Evolutionary conservation across 305 asterid species (phyloP).

Genomic region (Nicotiana rustica): DNA sequence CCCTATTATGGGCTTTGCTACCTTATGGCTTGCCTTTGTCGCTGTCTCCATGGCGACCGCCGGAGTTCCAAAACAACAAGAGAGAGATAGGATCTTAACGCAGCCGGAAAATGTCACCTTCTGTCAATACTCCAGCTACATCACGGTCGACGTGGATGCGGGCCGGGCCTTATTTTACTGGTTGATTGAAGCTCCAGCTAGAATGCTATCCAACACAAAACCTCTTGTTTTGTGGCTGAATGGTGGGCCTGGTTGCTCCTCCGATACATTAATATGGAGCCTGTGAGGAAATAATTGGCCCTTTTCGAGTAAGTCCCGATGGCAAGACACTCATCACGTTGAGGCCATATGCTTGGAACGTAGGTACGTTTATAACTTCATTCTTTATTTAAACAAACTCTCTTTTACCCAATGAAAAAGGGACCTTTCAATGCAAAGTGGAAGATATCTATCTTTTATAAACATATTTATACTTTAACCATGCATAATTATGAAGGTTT

Average conservation of each 20-base stretch:
- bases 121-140: slow-evolving; percentile 66
- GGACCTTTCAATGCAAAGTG: no score
- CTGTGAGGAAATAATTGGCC: slow-evolving; percentile 68
- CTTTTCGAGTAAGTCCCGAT: slow-evolving; percentile 59
- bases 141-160: slow-evolving; percentile 47
- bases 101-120: slow-evolving; percentile 53
- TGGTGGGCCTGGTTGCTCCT: slow-evolving; percentile 74
- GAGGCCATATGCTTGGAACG: slow-evolving; percentile 61
- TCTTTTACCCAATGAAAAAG: no score
- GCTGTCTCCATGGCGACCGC: neutral
- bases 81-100: slow-evolving; percentile 51
- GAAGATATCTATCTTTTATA: no score
- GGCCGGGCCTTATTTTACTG: slow-evolving; percentile 68
- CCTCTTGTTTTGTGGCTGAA: slow-evolving; percentile 73
- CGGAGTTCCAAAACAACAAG: neutral
- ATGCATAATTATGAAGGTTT: no score
- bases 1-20: slow-evolving; percentile 30
- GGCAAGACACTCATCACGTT: slow-evolving; percentile 51
- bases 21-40: slow-evolving; percentile 8
- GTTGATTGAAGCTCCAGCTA: slow-evolving; percentile 53
- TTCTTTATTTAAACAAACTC: no score
- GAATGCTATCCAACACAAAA: slow-evolving; percentile 47
- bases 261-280: slow-evolving; percentile 61
- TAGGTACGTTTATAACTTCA: slow-evolving; percentile 41
- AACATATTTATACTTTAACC: no score